Conservation (phyloP, 371 early-diverging fungal genomes). For the Saksenaea oblongispora region DNA sequence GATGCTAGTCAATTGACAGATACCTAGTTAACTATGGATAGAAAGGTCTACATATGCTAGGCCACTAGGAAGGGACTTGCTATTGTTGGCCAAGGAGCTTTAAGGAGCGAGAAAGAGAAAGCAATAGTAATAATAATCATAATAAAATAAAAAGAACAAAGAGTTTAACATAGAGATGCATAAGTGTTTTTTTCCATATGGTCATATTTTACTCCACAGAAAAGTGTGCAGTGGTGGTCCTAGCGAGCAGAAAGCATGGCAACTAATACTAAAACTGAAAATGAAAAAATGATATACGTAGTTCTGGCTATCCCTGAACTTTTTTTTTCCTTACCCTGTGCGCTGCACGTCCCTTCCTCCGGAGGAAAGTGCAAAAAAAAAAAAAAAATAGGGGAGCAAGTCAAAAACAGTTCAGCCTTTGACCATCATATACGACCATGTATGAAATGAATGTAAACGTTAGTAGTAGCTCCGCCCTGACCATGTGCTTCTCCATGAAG, state of each 20-base stretch:
- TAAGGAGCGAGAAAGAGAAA: background rate
- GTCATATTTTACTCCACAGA: background rate
- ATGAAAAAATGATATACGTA: background rate
- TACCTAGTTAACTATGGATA: too few species aligned
- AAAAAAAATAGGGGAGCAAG: too few species aligned
- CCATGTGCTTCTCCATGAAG: too few species aligned
- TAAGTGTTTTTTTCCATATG: background rate
- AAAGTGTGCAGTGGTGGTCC: background rate
- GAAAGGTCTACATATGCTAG: too few species aligned
- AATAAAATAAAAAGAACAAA: too few species aligned
- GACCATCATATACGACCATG: too few species aligned
- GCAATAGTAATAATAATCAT: too few species aligned
- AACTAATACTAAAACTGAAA: background rate
- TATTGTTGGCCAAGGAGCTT: background rate
- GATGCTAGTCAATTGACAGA: too few species aligned
- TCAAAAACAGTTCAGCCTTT: too few species aligned
- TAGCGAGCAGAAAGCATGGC: background rate
- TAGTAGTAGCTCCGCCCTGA: too few species aligned
- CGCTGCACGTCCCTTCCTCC: constrained; percentile 3
- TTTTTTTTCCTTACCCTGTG: background rate
- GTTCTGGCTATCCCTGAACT: background rate
- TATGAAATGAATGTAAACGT: too few species aligned
- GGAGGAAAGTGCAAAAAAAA: background rate
- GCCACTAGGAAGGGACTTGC: background rate
- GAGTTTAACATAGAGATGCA: background rate